These are phyloP conservation scores for Stachybotrys chlorohalonatus DNA, from an alignment of 2,329 filamentous ascomycete genomes.

Conservation along the genomic window DNA sequence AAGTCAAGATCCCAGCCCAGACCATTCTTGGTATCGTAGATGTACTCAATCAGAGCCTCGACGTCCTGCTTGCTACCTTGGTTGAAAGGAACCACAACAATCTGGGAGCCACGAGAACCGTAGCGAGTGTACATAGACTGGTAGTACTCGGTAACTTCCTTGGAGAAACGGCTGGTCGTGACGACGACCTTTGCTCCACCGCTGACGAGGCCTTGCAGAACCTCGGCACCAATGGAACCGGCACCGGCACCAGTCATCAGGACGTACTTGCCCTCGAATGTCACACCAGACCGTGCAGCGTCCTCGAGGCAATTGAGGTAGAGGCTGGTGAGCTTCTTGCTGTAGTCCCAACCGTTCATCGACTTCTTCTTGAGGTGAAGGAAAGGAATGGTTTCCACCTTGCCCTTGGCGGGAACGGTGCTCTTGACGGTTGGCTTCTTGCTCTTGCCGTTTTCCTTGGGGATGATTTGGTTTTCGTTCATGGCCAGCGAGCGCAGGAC, in stretches of 20 bases:
- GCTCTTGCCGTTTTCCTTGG: slow-evolving; percentile 68
- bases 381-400: slow-evolving; percentile 96
- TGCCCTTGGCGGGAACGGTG: slow-evolving; percentile 64
- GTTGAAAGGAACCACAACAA: slow-evolving; percentile 98
- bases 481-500: slow-evolving; percentile 90
- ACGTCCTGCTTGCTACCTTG: slow-evolving; percentile 98
- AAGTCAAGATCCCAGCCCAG: slow-evolving; percentile 98
- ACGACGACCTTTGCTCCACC: slow-evolving; percentile 96
- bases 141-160: slow-evolving; percentile 97
- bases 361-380: slow-evolving; percentile 92
- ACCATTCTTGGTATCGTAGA: slow-evolving; percentile 92
- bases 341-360: slow-evolving; percentile 96
- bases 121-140: slow-evolving; percentile 96
- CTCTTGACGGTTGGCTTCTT: slow-evolving; percentile 43
- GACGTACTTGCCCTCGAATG: slow-evolving; percentile 88
- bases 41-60: slow-evolving; percentile 87
- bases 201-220: slow-evolving; percentile 89
- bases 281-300: slow-evolving; percentile 78
- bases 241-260: slow-evolving; percentile 98
- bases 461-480: slow-evolving; percentile 97
- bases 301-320: slow-evolving; percentile 90
- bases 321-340: slow-evolving; percentile 90
- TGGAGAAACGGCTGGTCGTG: slow-evolving; percentile 92
- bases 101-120: slow-evolving; percentile 86
- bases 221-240: slow-evolving; percentile 94